Base-by-base conservation (phyloP, 352 stramenopile species). In the Phytopythium aichiense region DNA sequence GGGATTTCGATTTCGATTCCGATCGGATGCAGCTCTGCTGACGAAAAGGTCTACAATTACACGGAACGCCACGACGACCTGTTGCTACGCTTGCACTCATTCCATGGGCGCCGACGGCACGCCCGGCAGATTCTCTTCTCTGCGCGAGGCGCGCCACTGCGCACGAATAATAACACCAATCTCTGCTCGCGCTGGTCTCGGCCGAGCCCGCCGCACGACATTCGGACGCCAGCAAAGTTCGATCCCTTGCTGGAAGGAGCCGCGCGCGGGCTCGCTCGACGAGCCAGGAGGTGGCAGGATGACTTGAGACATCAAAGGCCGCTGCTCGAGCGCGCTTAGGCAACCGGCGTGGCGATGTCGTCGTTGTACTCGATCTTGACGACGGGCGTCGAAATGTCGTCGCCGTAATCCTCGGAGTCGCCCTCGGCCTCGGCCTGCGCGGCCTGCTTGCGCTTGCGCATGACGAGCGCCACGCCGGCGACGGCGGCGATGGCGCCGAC, bases 401-500 rank as follows among this genome's bases (percentile, higher is more conserved):
- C 37, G 28, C 30, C 42, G 22, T 38, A 38, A 42, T 65, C 35
- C 6, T 40, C 35, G 6, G 35, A 40, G 35, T 40, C 38, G 37
- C 42, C 31, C 38, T 58, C 28, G 45, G 1, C 35, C 61, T 48
- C 16, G 7, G 22, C n/a, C 45, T 71, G 54, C 1, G 15, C 28
- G 33, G 59, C 23, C 23, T 56, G 57, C 65, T 73, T 70, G 54
- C 74, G 76, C 58, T 81, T 86, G 63, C 66, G 63, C 16, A 61
- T 73, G 62, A 80, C 54, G 43, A 81, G 52, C 35, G 71, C 63
- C 45, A 79, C 71, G 43, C 67, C 76, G 35, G 75, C 69, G 5
- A 73, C 68, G 42, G 62, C 76, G 15, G 81, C 67, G n/a, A 75
- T 72, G 31, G 62, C 76, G 11, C 76, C 72, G 31, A 73, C 68